Conservation (phyloP, 352 stramenopile genomes). For the Lagenidium giganteum region DNA sequence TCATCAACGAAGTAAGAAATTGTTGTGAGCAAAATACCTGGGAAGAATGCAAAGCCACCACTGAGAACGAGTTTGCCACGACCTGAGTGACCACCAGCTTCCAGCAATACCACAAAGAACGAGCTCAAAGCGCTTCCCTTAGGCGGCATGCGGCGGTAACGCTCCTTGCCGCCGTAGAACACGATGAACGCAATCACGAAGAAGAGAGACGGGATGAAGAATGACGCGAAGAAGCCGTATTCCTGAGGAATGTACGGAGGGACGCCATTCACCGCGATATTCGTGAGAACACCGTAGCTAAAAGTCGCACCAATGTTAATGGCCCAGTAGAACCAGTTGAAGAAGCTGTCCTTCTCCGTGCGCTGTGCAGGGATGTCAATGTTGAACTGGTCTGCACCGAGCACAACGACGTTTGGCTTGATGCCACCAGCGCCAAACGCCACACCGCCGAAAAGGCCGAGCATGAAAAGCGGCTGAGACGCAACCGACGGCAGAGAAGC, state of each 20-base stretch:
- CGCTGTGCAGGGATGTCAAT: conserved; percentile 47
- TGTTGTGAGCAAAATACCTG: conserved; percentile 70
- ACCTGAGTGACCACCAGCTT: conserved; percentile 36
- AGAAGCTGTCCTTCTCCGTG: conserved; percentile 83
- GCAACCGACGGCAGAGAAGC: conserved; percentile 47
- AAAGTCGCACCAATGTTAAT: conserved; percentile 90
- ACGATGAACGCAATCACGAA: conserved; percentile 71
- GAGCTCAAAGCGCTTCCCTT: conserved; percentile 64
- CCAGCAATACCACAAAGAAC: conserved; percentile 55
- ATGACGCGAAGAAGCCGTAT: conserved; percentile 87
- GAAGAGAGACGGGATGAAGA: conserved; percentile 69
- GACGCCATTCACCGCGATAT: conserved; percentile 87
- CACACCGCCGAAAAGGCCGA: conserved; percentile 73
- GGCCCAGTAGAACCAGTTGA: conserved; percentile 92
- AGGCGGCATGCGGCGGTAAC: conserved; percentile 58
- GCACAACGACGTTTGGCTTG: conserved; percentile 27
- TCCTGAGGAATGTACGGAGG: conserved; percentile 59
- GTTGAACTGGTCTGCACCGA: conserved; percentile 74
- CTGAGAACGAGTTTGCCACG: conserved; percentile 67
- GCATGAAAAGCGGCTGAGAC: conserved; percentile 63
- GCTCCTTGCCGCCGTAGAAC: conserved; percentile 58
- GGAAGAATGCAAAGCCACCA: conserved; percentile 50
- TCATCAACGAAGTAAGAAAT: conserved; percentile 74
- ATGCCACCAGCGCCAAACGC: conserved; percentile 29
- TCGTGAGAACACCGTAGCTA: conserved; percentile 86